phyloP scores from a whole-genome alignment of 2,329 filamentous ascomycete genomes.

The Colletotrichum brevisporum region DNA sequence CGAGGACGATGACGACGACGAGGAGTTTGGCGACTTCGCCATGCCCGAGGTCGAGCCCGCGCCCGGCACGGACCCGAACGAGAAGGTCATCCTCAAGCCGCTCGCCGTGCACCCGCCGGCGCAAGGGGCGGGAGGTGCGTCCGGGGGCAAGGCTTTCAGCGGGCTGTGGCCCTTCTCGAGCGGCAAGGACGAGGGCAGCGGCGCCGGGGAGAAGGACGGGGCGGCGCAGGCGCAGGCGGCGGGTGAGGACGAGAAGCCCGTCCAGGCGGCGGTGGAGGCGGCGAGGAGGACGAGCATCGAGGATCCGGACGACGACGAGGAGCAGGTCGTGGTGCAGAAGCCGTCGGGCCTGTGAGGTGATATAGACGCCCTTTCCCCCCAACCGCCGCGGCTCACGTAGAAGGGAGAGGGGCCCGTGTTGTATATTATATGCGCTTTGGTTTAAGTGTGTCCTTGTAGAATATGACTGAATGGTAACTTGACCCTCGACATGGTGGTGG shows the following conservation, averaged over 20 bases:
- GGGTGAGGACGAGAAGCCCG: slow-evolving; percentile 58
- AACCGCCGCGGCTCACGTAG: not conserved
- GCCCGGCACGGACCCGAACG: slow-evolving; percentile 48
- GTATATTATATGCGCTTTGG: slow-evolving; percentile 38
- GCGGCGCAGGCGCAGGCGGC: slow-evolving; percentile 45
- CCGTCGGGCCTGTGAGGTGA: slow-evolving; percentile 26
- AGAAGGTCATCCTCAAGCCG: slow-evolving; percentile 67
- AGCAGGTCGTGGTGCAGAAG: slow-evolving; percentile 55
- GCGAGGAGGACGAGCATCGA: slow-evolving; percentile 70
- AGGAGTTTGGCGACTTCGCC: slow-evolving; percentile 79
- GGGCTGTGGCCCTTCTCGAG: slow-evolving; percentile 70
- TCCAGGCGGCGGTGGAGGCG: slow-evolving; percentile 65
- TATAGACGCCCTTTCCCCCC: slow-evolving; percentile 13
- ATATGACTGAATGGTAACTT: slow-evolving; percentile 30
- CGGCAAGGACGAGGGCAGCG: slow-evolving; percentile 51
- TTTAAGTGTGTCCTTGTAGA: slow-evolving; percentile 35
- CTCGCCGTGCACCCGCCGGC: slow-evolving; percentile 66
- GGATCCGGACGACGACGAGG: slow-evolving; percentile 70
- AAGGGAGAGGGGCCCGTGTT: slow-evolving; percentile 21
- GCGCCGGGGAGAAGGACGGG: slow-evolving; percentile 42
- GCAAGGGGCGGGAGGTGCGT: slow-evolving; percentile 45
- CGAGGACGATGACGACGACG: slow-evolving; percentile 68
- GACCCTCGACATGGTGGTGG: not conserved
- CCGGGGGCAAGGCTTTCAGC: slow-evolving; percentile 55
- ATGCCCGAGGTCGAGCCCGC: slow-evolving; percentile 68